Evolutionary conservation across 306 rosid species (phyloP), one percentile per base, ranked within the genome.

Genomic region (Casuarina cunninghamiana): DNA sequence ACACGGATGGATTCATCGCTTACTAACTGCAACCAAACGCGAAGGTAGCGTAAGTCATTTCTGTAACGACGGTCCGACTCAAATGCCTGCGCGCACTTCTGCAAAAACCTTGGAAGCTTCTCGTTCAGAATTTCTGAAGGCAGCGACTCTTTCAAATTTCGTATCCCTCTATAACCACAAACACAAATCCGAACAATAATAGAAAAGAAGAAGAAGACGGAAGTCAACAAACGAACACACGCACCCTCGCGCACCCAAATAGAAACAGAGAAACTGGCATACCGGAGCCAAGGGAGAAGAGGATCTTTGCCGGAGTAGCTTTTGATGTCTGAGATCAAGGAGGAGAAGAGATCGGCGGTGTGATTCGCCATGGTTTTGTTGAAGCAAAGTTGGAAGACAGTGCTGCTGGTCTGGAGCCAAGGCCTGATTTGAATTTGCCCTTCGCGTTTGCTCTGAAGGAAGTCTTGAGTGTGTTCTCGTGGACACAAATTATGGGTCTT

Each of bases 231-330:
- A 10, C 65, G 6, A 10, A 26, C 16, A 10, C 15, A 57, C 35
- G 10, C 9, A 0, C 32, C 32, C 15, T 3, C 51, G 2, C 15
- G 51, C 63, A 19, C 63, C n/a, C 26, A 57, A 0, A 19, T 0
- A 42, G 15, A 8, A 65, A 13, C 11, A 46, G 48, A 44, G n/a
- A 15, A 71, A 12, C 65, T 6, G n/a, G n/a, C 39, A 26, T 83
- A 95, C 97, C 97, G 87, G 63, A 93, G 92, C 98, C 98, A 95
- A 15, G 98, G 97, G 55, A 92, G 93, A 77, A 95, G 97, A 82
- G 97, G 98, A 79, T 93, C 97, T 79, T 88, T 89, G 39, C 93
- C 98, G 21, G 90, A 75, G 87, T 95, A 93, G 72, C 84, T 26
- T 67, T 87, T 89, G 70, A 91, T 88, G 74, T 93, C 97, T 11